These are phyloP conservation scores for Suillus spraguei DNA, from an alignment of 768 basidiomycete genomes.

Conservation along the genomic window DNA sequence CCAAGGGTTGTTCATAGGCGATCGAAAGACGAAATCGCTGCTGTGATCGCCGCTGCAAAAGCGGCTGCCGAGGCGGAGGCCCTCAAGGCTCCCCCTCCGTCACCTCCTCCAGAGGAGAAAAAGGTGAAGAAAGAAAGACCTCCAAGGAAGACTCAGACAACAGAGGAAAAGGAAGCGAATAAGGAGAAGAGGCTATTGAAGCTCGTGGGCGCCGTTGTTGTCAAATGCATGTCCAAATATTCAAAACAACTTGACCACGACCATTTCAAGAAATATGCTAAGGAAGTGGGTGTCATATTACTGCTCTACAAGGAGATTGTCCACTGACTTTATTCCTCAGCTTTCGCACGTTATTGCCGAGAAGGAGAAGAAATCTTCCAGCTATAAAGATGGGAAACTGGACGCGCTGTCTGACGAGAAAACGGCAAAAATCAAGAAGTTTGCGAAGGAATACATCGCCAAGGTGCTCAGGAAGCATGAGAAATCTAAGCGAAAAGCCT, in stretches of 20 bases:
- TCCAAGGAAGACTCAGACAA: slow-evolving; percentile 43
- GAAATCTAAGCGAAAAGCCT: slow-evolving; percentile 38
- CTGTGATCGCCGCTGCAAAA: slow-evolving; percentile 40
- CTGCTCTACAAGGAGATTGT: background rate
- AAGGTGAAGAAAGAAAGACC: slow-evolving; percentile 31
- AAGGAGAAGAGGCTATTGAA: slow-evolving; percentile 85
- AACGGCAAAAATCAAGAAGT: slow-evolving; percentile 86
- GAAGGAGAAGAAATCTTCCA: slow-evolving; percentile 91
- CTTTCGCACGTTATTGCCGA: slow-evolving; percentile 85
- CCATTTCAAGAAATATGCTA: slow-evolving; percentile 91
- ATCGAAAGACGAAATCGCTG: slow-evolving; percentile 35
- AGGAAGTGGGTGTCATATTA: slow-evolving; percentile 67
- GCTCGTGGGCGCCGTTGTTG: slow-evolving; percentile 87
- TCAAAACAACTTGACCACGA: slow-evolving; percentile 74
- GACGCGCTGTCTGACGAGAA: slow-evolving; percentile 88
- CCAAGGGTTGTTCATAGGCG: background rate
- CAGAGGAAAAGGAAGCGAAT: slow-evolving; percentile 63
- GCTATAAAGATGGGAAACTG: slow-evolving; percentile 72
- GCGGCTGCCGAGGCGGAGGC: slow-evolving; percentile 30
- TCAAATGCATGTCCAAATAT: slow-evolving; percentile 92
- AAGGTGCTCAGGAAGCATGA: slow-evolving; percentile 76
- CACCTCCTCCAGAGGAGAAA: slow-evolving; percentile 18
- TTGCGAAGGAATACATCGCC: slow-evolving; percentile 86
- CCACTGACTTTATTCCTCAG: slow-evolving; percentile 41
- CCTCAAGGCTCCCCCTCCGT: slow-evolving; percentile 12